Evolutionary conservation across 192 early-diverging fungal species (phyloP).

Genomic region (Coemansia sp.): DNA sequence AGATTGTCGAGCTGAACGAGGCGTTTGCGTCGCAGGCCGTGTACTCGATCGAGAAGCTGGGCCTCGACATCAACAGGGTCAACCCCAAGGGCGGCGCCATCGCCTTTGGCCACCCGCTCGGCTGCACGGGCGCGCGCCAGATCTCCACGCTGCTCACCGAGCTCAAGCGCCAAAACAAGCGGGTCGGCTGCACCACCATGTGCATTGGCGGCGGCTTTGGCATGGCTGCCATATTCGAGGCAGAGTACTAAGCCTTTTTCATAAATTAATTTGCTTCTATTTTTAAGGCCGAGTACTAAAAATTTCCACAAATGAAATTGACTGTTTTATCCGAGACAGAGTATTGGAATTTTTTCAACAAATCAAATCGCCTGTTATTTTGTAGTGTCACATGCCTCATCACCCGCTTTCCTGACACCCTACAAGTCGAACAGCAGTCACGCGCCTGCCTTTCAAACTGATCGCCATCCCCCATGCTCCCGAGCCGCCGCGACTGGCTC

Average conservation of each 20-base stretch:
- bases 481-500: background rate
- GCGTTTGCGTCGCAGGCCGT: constrained; percentile 98
- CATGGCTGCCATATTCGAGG: constrained; percentile 84
- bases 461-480: background rate
- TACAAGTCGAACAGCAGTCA: background rate
- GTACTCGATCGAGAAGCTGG: constrained; percentile 86
- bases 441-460: background rate
- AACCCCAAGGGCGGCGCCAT: constrained; percentile 99
- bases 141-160: constrained; percentile 93
- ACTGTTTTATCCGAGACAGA: constrained; percentile 82
- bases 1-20: constrained; percentile 94
- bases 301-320: constrained; percentile 15
- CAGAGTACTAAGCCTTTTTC: constrained; percentile 50
- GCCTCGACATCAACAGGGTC: constrained; percentile 85
- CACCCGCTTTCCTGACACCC: background rate
- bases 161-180: constrained; percentile 82
- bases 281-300: constrained; percentile 68
- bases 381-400: background rate
- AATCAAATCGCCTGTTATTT: background rate
- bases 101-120: constrained; percentile 93
- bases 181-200: constrained; percentile 86
- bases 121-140: constrained; percentile 94
- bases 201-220: constrained; percentile 93
- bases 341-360: constrained; percentile 22
- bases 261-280: constrained; percentile 59